phyloP scores from a whole-genome alignment of 306 rosid species.

The Malus sylvestris region DNA sequence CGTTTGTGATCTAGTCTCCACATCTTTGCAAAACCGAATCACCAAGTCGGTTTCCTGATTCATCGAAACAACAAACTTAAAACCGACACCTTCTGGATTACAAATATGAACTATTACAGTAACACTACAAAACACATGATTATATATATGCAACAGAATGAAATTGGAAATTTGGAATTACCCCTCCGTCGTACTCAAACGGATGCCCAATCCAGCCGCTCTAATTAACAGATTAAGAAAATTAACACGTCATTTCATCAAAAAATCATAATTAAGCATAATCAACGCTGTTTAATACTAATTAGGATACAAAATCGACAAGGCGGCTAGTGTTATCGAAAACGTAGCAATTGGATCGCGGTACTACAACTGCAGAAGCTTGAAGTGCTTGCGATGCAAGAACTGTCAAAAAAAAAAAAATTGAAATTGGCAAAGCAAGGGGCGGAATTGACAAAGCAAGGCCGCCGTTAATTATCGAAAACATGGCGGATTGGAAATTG shows the following conservation, averaged over 20 bases:
- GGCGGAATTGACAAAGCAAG: not conserved
- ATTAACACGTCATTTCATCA: constrained; percentile 7
- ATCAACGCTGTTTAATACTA: not conserved
- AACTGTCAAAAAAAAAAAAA: constrained; percentile 25
- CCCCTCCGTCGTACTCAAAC: constrained; percentile 68
- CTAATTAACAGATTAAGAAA: constrained; percentile 49
- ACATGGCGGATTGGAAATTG: not conserved
- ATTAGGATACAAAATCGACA: constrained; percentile 84
- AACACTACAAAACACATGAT: not conserved
- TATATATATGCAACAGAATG: not conserved
- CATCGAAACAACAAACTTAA: constrained; percentile 8
- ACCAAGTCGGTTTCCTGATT: constrained; percentile 71
- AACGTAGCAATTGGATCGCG: constrained; percentile 72
- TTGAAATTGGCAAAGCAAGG: not conserved
- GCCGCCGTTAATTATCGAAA: not conserved
- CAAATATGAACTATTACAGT: not conserved
- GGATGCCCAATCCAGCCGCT: constrained; percentile 66
- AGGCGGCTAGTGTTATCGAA: constrained; percentile 74
- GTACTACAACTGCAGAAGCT: constrained; percentile 44
- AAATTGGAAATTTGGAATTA: constrained; percentile 25
- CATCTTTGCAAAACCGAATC: constrained; percentile 86
- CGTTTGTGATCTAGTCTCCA: constrained; percentile 81
- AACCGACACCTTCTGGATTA: not conserved
- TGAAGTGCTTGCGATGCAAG: constrained; percentile 35
- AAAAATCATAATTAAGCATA: not conserved